These are phyloP conservation scores for Omphalotus olearius DNA, from an alignment of 1,284 basidiomycete species.

Conservation along the genomic window DNA sequence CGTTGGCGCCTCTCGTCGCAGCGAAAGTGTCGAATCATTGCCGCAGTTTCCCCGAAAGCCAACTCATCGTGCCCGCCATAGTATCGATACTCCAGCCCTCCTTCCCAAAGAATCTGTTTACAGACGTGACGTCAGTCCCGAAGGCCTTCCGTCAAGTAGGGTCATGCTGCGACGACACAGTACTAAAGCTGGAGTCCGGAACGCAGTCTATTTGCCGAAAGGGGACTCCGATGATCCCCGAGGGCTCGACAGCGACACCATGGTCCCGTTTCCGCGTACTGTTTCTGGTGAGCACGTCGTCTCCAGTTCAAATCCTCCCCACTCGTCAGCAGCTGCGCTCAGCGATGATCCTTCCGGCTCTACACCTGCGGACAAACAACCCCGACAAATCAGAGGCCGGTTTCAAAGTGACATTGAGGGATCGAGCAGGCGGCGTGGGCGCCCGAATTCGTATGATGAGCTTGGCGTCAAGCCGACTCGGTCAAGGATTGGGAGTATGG, in stretches of 20 bases:
- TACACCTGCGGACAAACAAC: slow-evolving; percentile 29
- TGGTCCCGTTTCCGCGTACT: slow-evolving; percentile 61
- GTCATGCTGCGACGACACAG: slow-evolving; percentile 55
- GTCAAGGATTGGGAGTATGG: slow-evolving; percentile 66
- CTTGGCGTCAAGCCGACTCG: slow-evolving; percentile 45
- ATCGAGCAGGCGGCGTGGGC: slow-evolving; percentile 40
- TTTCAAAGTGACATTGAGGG: slow-evolving; percentile 72
- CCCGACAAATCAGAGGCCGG: slow-evolving; percentile 51
- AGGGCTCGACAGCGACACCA: slow-evolving; percentile 22
- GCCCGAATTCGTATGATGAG: slow-evolving; percentile 70
- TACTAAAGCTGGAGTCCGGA: slow-evolving; percentile 43
- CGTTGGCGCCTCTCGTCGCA: slow-evolving; percentile 37
- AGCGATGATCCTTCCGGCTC: slow-evolving; percentile 19
- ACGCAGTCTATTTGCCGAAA: slow-evolving; percentile 45
- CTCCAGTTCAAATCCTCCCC: slow-evolving; percentile 23
- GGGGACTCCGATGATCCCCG: slow-evolving; percentile 30
- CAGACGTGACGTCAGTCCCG: slow-evolving; percentile 54
- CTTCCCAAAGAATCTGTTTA: slow-evolving; percentile 53
- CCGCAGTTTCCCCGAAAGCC: slow-evolving; percentile 51
- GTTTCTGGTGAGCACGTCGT: slow-evolving; percentile 41
- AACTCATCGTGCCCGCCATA: slow-evolving; percentile 59
- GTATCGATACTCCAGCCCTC: slow-evolving; percentile 46
- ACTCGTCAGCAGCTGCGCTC: slow-evolving; percentile 26
- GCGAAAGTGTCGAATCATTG: slow-evolving; percentile 44
- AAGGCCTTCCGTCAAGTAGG: slow-evolving; percentile 38